Evolutionary conservation across 306 rosid species (phyloP).

Genomic region (Vigna nakashimae): DNA sequence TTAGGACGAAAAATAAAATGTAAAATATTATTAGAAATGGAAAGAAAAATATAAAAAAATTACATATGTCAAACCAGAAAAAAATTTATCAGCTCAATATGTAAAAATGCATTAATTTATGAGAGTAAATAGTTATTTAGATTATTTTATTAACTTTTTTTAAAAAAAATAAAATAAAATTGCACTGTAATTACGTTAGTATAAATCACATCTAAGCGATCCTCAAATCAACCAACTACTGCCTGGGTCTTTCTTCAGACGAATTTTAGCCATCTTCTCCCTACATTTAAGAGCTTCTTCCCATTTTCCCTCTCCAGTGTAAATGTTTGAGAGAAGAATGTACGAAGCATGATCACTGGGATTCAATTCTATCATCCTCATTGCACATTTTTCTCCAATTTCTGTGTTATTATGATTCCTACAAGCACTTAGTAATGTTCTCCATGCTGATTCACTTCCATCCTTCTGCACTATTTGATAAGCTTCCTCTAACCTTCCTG

Average conservation of each 20-base stretch:
- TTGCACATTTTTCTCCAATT: slow-evolving; percentile 59
- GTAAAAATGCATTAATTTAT: too few relatives aligned
- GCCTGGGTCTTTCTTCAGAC: slow-evolving; percentile 56
- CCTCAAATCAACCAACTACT: slow-evolving; percentile 55
- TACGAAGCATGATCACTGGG: slow-evolving; percentile 62
- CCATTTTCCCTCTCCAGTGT: slow-evolving; percentile 61
- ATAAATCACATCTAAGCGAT: slow-evolving; percentile 11
- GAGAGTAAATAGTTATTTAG: too few relatives aligned
- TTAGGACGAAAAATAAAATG: too few relatives aligned
- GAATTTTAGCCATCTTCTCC: slow-evolving; percentile 50
- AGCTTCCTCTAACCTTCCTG: slow-evolving; percentile 67
- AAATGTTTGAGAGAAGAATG: slow-evolving; percentile 58
- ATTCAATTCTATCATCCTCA: slow-evolving; percentile 53
- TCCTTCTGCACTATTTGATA: slow-evolving; percentile 54
- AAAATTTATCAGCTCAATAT: too few relatives aligned
- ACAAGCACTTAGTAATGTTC: slow-evolving; percentile 62
- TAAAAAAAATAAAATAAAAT: background rate
- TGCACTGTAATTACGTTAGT: slow-evolving; percentile 15
- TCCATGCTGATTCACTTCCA: slow-evolving; percentile 63
- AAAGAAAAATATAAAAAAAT: too few relatives aligned
- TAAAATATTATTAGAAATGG: too few relatives aligned
- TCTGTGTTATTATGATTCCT: slow-evolving; percentile 51
- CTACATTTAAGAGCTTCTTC: slow-evolving; percentile 60
- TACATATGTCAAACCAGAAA: too few relatives aligned
- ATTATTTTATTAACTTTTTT: background rate